Base-by-base conservation (phyloP, 139 green algal species). In the Tetratostichococcus sp. region DNA sequence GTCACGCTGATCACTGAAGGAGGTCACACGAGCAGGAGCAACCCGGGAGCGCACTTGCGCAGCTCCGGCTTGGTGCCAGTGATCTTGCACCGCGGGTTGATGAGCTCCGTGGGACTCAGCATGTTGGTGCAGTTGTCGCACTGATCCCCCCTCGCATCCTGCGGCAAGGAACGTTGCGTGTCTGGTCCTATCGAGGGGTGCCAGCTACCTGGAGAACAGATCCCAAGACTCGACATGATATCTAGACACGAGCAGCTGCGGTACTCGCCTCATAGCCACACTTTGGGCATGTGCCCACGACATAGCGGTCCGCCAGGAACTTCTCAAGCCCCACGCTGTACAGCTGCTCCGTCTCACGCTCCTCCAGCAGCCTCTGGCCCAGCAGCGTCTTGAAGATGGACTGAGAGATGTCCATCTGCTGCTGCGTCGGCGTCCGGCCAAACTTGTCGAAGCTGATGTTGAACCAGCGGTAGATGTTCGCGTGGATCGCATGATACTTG, bases 401-500 rank as follows among this genome's bases (percentile, higher is more conserved):
- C 80, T 94, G 87, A 70, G 66, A 79, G 35, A 95, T 93, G 58
- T 88, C 78, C 2, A 88, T 95, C 75, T 95, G 90, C 62, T 85
- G 77, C 32, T 79, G 82, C 25, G 92, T 96, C 65, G 94, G 95
- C 16, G 94, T 98, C 43, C 94, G 86, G 16, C 92, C 94, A 84
- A 97, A 98, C 67, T 93, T 90, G 89, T 99, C 95, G 79, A 97
- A 98, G 5, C 73, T 78, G 70, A 97, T 96, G 85, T 94, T 92
- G 79, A 99, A 99, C 95, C 95, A 99, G 30, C 94, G 75, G 78
- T 99, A 99, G 79, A 97, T 96, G 42, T 83, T 82, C 14, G 80
- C 85, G 84, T 98, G 95, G 70, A 98, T 93, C 26, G 90, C 92
- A 73, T 98, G 89, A 86, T 98, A 99, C 89, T 98, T 98, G 86